Base-by-base conservation (phyloP, 2,329 filamentous ascomycete genomes). In the Exophiala bonariae region DNA sequence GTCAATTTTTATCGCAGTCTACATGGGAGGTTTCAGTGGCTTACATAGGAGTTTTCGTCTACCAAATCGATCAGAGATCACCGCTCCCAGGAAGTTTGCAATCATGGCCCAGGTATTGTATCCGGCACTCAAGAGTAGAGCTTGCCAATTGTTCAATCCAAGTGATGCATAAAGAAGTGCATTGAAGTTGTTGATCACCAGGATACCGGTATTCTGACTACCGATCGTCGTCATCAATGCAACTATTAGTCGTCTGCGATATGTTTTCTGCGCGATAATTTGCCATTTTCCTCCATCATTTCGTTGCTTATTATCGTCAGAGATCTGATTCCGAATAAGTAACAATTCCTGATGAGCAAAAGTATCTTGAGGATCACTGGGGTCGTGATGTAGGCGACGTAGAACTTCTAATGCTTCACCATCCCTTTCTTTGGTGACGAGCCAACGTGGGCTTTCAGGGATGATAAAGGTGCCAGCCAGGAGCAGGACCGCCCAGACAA, bases 361-460 rank as follows among this genome's bases (percentile, higher is more conserved):
- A 17, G 30, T 20, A 16, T 51, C 40, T 40, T 44, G 20, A 4
- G 49, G 18, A 30, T 47, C 44, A 17, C 23, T 23, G 20, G 28
- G 38, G 32, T 51, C 43, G 9, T 32, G 41, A 30, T 50, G 47
- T 20, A 51, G 35, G 19, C 34, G 35, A 34, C 30, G 26, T 7
- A 51, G 41, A 16, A 47, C 34, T 14, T 40, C 11, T 10, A 35
- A 30, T 11, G 49, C 49, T 19, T 47, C 28, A 9, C 39, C 38
- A 17, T 28, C 32, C 19, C 34, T 39, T 16, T 44, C 44, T 42
- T 38, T 42, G 14, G 18, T 14, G 11, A 47, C 34, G 7, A 51
- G 40, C 40, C 40, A 51, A 17, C 49, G 49, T 34, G 49, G 49
- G 20, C 47, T 49, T 41, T 49, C 47, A 3, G 47, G 47, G 10